A percentile compares a stretch with the other conserved stretches of the same genome.
Conservation (phyloP, 306 rosid genomes). For the Castanea sativa region DNA sequence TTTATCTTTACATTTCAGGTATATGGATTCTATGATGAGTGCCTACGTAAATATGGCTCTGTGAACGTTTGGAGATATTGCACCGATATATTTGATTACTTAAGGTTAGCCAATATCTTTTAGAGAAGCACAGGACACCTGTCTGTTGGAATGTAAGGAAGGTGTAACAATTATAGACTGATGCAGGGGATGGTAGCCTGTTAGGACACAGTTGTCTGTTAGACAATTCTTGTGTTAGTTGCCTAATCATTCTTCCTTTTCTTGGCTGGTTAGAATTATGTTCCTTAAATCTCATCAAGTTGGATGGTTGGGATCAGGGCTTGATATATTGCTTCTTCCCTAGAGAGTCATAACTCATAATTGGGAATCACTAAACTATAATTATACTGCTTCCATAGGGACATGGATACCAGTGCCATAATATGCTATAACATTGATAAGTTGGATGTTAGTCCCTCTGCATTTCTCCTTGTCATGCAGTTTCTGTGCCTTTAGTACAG, state of each 20-base stretch:
- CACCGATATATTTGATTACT: slow-evolving; percentile 93
- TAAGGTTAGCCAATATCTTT: slow-evolving; percentile 60
- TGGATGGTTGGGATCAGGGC: background rate
- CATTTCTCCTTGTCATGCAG: background rate
- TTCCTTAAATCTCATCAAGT: background rate
- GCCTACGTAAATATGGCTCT: slow-evolving; percentile 98
- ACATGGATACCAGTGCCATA: background rate
- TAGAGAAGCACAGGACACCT: slow-evolving; percentile 7
- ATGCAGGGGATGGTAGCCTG: background rate
- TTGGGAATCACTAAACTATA: background rate
- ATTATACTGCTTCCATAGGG: background rate
- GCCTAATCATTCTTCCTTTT: background rate
- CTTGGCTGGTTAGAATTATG: background rate
- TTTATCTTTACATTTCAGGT: slow-evolving; percentile 51
- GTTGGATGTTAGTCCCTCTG: background rate
- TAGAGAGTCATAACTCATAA: background rate
- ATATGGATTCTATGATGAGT: slow-evolving; percentile 98
- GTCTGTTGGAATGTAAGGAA: background rate
- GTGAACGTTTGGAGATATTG: slow-evolving; percentile 99
- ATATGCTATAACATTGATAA: background rate
- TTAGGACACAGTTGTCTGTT: background rate
- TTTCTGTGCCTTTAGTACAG: background rate
- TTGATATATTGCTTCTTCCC: background rate
- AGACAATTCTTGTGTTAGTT: background rate
- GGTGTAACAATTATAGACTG: slow-evolving; percentile 4